Evolutionary conservation across 495 filamentous ascomycete species (phyloP).

Genomic region (Neurospora intermedia): DNA sequence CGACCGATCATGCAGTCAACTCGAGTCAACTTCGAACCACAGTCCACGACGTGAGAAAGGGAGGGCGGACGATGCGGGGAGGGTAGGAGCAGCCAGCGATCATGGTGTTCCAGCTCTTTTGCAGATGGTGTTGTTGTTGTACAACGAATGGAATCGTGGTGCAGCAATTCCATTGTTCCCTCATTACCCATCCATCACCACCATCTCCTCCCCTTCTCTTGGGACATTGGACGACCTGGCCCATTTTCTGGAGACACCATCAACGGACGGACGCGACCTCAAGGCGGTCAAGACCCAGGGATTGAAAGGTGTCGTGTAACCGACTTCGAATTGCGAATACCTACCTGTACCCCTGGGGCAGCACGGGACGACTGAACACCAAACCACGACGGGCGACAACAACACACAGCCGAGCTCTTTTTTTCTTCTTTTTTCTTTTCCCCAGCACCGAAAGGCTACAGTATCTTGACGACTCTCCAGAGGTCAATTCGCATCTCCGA

Average conservation of each 20-base stretch:
- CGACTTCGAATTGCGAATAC: background rate
- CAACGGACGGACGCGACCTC: background rate
- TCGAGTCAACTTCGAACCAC: background rate
- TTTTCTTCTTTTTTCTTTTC: background rate
- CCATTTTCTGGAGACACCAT: background rate
- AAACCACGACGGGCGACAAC: background rate
- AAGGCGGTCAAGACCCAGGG: background rate
- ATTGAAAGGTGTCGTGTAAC: background rate
- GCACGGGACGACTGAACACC: background rate
- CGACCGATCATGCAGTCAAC: background rate
- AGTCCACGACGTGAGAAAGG: background rate
- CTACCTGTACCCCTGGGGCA: background rate
- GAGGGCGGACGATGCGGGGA: background rate
- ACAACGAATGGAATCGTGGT: background rate
- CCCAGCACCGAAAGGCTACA: background rate
- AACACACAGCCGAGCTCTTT: background rate
- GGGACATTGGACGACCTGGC: background rate
- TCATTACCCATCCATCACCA: background rate
- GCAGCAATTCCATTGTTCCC: background rate
- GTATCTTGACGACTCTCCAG: background rate
- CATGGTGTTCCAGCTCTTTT: background rate
- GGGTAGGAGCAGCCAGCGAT: background rate
- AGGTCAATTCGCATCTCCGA: background rate
- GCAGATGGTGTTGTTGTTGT: background rate
- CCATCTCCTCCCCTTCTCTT: background rate